These are phyloP conservation scores for Arachis stenosperma DNA, from an alignment of 306 rosid genomes.

Conservation along the genomic window DNA sequence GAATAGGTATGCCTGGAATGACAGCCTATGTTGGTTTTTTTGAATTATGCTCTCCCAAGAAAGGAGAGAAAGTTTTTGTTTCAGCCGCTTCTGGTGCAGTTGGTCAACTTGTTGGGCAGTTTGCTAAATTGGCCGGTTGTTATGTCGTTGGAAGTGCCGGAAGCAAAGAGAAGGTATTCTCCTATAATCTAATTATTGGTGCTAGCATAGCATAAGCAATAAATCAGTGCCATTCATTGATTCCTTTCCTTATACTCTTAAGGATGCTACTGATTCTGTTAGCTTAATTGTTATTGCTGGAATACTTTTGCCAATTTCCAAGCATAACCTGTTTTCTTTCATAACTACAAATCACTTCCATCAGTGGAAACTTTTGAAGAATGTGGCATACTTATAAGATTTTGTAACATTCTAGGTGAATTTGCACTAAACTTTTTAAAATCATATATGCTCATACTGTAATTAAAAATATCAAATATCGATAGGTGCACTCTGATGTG, in stretches of 20 bases:
- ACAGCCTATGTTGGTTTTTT: constrained; percentile 41
- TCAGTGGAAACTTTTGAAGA: background rate
- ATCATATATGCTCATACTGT: background rate
- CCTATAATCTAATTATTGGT: background rate
- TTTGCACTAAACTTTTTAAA: background rate
- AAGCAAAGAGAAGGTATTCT: constrained; percentile 36
- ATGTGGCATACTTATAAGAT: background rate
- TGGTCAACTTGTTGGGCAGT: constrained; percentile 42
- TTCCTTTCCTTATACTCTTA: background rate
- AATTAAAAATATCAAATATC: background rate
- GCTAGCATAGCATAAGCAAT: background rate
- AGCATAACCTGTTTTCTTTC: background rate
- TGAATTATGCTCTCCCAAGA: constrained; percentile 33
- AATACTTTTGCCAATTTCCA: background rate
- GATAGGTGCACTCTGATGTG: background rate
- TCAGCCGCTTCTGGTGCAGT: constrained; percentile 44
- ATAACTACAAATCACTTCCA: background rate
- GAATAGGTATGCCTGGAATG: constrained; percentile 43
- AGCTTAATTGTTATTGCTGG: background rate
- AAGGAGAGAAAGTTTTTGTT: constrained; percentile 43
- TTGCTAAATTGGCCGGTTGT: constrained; percentile 45
- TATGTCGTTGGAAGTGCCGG: constrained; percentile 49
- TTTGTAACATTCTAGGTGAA: background rate
- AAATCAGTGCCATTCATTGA: background rate
- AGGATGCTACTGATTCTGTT: background rate